Evolutionary conservation across 192 early-diverging fungal species (phyloP), one percentile per base, ranked within the genome.

Genomic region (Irineochytrium annulatum): DNA sequence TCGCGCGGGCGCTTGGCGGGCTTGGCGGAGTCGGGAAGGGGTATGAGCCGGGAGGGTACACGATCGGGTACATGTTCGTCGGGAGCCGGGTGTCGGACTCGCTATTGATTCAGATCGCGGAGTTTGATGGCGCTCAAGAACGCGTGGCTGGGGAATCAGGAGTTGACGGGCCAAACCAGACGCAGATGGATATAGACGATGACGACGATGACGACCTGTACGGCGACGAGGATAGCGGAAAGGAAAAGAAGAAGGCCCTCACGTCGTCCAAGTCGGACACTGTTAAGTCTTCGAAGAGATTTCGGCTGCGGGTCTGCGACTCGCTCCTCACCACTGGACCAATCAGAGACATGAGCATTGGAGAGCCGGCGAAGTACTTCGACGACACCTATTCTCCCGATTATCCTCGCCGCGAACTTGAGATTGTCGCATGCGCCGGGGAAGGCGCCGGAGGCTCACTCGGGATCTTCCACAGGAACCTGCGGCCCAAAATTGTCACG

Each of bases 241-340:
- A 45, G 48, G 20, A 3, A 29, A 14, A 28, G 13, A 26, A 16
- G 6, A 27, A 44, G 16, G 11, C 11, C 11, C 46, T 17, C 22
- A 32, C 20, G 8, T 31, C 59, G 43, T 32, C 52, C 28, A 3
- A 24, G 43, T 2, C 30, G 17, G 34, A 43, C 60, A 37, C 33
- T 37, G 34, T 43, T 59, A 57, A 73, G 66, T 34, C 67, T 1
- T 62, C 59, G 48, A 67, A 39, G 24, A 31, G 73, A 4, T 84
- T 86, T 65, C 70, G 63, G 3, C 85, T 89, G 57, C 71, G 75
- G n/a, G 80, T 95, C 0, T 83, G 82, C 53, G 93, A 95, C 68
- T 80, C 82, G 8, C 65, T 98, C 0, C 59, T 87, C 16, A 87
- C 87, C 57, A 87, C 86, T 0, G 92, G 92, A 2, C 86, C 92